Conservation (phyloP, 257 asterid species). For the Verbascum thapsus region DNA sequence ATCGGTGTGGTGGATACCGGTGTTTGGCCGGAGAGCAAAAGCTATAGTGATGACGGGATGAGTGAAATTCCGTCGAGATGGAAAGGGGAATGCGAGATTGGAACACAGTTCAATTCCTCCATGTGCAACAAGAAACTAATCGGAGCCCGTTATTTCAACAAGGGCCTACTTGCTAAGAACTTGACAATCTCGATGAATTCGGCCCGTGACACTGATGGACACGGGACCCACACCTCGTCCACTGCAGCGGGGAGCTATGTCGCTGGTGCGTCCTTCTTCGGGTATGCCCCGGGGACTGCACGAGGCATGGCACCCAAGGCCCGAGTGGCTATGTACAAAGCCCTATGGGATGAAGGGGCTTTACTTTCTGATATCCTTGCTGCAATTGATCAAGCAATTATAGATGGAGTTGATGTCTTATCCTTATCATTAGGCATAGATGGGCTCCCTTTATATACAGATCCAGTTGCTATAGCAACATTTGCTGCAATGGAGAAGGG, state of each 20-base stretch:
- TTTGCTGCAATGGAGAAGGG: conserved; percentile 79
- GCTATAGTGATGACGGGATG: conserved; percentile 57
- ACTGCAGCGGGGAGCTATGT: conserved; percentile 65
- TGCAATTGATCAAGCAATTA: conserved; percentile 67
- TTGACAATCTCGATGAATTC: conserved; percentile 61
- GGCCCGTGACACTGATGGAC: conserved; percentile 65
- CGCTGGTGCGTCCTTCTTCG: conserved; percentile 54
- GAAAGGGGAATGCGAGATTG: conserved; percentile 67
- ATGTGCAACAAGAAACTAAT: conserved; percentile 72
- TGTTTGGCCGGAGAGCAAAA: conserved; percentile 78
- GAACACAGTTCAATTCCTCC: conserved; percentile 57
- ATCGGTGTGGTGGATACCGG: conserved; percentile 72
- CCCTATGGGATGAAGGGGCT: conserved; percentile 58
- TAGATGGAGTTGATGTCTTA: conserved; percentile 60
- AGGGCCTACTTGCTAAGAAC: conserved; percentile 53
- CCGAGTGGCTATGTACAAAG: conserved; percentile 69
- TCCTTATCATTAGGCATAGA: conserved; percentile 65
- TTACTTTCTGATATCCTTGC: conserved; percentile 58
- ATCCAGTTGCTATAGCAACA: conserved; percentile 61
- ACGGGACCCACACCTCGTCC: conserved; percentile 78
- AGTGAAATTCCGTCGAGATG: conserved; percentile 55
- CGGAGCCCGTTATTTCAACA: conserved; percentile 71
- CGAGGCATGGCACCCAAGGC: conserved; percentile 66
- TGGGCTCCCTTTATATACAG: conserved; percentile 42
- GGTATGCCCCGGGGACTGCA: conserved; percentile 63